These are phyloP conservation scores for Arabidopsis lyrata DNA, from an alignment of 441 rosid species.

Conservation along the genomic window DNA sequence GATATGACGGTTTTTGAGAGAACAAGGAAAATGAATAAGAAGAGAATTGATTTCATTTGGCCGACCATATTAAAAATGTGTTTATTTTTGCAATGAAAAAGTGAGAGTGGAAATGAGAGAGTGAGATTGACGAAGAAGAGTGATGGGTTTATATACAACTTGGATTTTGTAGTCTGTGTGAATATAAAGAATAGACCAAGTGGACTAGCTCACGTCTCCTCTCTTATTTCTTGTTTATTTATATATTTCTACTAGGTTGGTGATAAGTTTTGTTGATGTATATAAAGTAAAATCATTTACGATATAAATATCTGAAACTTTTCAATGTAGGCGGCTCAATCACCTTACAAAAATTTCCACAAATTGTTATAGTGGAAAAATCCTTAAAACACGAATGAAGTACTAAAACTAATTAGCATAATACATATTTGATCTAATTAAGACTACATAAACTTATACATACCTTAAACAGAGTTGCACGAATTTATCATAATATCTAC, in stretches of 20 bases:
- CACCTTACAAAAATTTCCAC: conserved; percentile 26
- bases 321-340: conserved; percentile 42
- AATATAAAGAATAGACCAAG: not conserved
- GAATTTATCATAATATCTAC: not conserved
- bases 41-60: conserved; percentile 27
- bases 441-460: not conserved
- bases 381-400: not conserved
- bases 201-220: conserved; percentile 19
- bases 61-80: conserved; percentile 16
- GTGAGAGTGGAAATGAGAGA: conserved; percentile 17
- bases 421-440: not conserved
- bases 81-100: not conserved
- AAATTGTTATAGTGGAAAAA: conserved; percentile 1
- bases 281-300: conserved; percentile 14
- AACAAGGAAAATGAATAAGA: conserved; percentile 31
- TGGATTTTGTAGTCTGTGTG: not conserved
- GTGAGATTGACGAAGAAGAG: conserved; percentile 22
- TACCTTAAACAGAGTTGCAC: not conserved
- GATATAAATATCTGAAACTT: conserved; percentile 4
- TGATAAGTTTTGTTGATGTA: conserved; percentile 11
- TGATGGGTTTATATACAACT: conserved; percentile 36
- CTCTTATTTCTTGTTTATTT: not conserved
- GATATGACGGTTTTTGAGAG: conserved; percentile 33
- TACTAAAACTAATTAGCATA: not conserved
- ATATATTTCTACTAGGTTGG: not conserved